Percentiles rank a stretch among this genome's conserved stretches.
phyloP scores from a whole-genome alignment of 1,284 basidiomycete genomes.

The Inonotus hispidus region DNA sequence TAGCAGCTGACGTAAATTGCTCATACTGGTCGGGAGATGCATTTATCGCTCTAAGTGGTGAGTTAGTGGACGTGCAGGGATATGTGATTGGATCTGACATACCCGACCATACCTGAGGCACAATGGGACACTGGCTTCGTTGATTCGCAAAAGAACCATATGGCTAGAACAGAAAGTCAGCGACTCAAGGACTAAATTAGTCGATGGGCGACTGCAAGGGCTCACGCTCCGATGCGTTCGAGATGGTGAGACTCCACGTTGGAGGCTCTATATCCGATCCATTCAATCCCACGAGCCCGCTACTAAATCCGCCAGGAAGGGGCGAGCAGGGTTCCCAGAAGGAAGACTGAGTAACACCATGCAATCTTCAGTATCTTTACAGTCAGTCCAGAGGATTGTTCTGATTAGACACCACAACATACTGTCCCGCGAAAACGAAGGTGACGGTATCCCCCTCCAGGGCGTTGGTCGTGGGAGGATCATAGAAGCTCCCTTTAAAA shows the following conservation, averaged over 20 bases:
- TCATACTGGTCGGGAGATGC: neutral
- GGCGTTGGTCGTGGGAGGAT: slow-evolving; percentile 12
- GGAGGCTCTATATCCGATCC: neutral
- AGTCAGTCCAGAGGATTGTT: neutral
- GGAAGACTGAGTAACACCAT: slow-evolving; percentile 19
- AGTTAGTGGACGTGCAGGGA: neutral
- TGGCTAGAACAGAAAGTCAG: slow-evolving; percentile 1
- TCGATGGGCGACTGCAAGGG: neutral
- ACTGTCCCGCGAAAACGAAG: slow-evolving; percentile 17
- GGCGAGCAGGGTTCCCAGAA: slow-evolving; percentile 19
- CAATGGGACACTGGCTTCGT: slow-evolving; percentile 18
- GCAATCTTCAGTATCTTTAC: slow-evolving; percentile 5
- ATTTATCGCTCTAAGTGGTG: slow-evolving; percentile 15
- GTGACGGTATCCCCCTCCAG: slow-evolving; percentile 8
- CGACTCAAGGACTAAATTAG: neutral
- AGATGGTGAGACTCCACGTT: slow-evolving; percentile 17
- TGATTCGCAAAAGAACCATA: slow-evolving; percentile 20
- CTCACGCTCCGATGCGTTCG: slow-evolving; percentile 19
- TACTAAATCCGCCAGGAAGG: slow-evolving; percentile 18
- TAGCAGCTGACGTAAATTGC: slow-evolving; percentile 9
- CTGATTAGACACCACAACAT: neutral
- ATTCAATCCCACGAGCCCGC: slow-evolving; percentile 13
- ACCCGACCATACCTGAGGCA: slow-evolving; percentile 20
- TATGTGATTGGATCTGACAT: neutral
- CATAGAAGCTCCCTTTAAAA: slow-evolving; percentile 14